Percentiles rank a stretch among this genome's conserved stretches.
phyloP scores from a whole-genome alignment of 176 grass and related monocot genomes.

The Oryza glumipatula region DNA sequence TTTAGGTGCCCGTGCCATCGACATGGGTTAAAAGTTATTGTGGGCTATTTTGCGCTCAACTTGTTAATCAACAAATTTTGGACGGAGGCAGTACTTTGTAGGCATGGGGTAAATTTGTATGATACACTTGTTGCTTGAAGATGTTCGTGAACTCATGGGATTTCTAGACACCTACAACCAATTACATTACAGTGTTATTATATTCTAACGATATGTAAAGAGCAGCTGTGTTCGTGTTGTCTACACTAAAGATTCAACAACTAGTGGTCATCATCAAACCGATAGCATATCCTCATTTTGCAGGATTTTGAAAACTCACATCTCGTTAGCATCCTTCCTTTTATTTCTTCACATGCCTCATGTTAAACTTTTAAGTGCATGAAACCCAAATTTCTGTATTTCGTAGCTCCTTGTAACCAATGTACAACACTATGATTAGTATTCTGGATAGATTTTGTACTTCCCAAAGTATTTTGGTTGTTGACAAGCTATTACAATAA shows the following conservation, averaged over 20 bases:
- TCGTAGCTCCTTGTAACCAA: not conserved
- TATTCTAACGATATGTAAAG: not conserved
- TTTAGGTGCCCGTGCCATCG: no score
- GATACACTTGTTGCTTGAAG: not conserved
- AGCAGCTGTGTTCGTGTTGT: not conserved
- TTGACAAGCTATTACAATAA: not conserved
- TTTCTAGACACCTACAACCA: not conserved
- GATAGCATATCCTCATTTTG: not conserved
- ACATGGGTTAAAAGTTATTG: not conserved
- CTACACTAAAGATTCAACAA: not conserved
- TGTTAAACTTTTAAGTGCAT: not conserved
- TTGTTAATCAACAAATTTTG: no score
- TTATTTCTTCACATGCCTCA: not conserved
- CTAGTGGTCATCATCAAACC: not conserved
- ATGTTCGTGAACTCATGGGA: not conserved
- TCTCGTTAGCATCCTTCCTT: constrained; percentile 1
- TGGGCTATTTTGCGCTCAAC: not conserved
- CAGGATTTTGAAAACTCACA: not conserved
- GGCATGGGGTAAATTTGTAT: not conserved
- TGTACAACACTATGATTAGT: not conserved
- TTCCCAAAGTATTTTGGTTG: not conserved
- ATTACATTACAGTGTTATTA: not conserved
- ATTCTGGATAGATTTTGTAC: not conserved
- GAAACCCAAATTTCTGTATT: not conserved
- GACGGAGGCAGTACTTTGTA: no score